Evolutionary conservation across 345 rosid genomes (phyloP), one percentile per base, ranked within the genome.

Genomic region (Conringia planisiliqua): DNA sequence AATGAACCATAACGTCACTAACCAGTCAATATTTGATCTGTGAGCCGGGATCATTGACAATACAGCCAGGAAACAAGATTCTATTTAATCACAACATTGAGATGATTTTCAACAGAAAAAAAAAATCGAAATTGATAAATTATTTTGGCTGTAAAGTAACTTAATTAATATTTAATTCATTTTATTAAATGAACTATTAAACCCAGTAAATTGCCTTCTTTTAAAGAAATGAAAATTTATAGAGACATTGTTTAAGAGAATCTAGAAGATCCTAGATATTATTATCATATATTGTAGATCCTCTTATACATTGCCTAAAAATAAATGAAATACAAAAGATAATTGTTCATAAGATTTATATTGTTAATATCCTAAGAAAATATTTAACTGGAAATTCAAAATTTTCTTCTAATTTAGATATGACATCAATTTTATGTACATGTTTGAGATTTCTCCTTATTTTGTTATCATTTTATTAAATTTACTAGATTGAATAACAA

Each of bases 1-100:
- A 67, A 59, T 16, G 27, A 75, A 67, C 68, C 35, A 48, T 39
- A 67, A 67, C 58, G 54, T 74, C 10, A 74, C 78, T 58, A 36
- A 74, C 78, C 78, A 35, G 8, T 42, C 71, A 64, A 10, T 14
- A 13, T 18, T 32, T 73, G 64, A 18, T 42, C 13, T 24, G 63
- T 18, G 40, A 32, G 29, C 42, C 39, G 51, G 9, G 54, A 11
- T 26, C 30, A 27, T 40, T 51, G 44, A 38, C 33, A 62, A 60
- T 24, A 6, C 30, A 62, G 22, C 54, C 17, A 51, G 22, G 30
- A 17, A 36, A 26, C 32, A 20, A 17, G 18, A 54, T 27, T 27
- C 6, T 54, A 54, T 54, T 13, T 54, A 60, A 51, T 26, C 43
- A 62, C 35, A 52, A 72, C 18, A 52, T 20, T 29, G 63, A 52